phyloP scores from a whole-genome alignment of 768 basidiomycete genomes.

The Psilocybe cubensis region DNA sequence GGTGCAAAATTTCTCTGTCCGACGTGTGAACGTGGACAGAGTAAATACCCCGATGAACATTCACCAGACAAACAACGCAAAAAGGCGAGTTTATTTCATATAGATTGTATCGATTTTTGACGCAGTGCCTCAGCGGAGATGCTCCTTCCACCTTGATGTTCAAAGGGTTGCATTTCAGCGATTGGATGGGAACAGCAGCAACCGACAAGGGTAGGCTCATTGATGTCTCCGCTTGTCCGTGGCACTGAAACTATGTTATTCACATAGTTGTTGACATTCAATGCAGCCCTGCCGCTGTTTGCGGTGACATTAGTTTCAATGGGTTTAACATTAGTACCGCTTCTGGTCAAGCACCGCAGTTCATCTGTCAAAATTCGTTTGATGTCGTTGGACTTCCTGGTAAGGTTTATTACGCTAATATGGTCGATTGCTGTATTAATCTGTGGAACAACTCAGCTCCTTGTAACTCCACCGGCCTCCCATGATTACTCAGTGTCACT shows the following conservation, averaged over 20 bases:
- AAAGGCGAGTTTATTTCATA: background rate
- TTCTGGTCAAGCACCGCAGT: background rate
- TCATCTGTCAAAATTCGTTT: background rate
- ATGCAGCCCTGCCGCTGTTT: background rate
- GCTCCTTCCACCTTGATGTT: background rate
- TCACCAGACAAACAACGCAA: background rate
- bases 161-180: background rate
- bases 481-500: no score
- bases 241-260: background rate
- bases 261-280: background rate
- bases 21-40: conserved; percentile 1
- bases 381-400: background rate
- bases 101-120: background rate
- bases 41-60: conserved; percentile 2
- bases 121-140: background rate
- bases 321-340: background rate
- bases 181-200: background rate
- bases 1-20: background rate
- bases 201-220: background rate
- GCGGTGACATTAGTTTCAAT: background rate
- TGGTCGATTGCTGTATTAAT: background rate
- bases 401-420: background rate
- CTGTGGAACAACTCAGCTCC: background rate
- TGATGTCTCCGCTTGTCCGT: background rate
- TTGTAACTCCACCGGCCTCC: background rate